Evolutionary conservation across 108 stramenopile species (phyloP).

Genomic region (Hondaea fermentalgiana): DNA sequence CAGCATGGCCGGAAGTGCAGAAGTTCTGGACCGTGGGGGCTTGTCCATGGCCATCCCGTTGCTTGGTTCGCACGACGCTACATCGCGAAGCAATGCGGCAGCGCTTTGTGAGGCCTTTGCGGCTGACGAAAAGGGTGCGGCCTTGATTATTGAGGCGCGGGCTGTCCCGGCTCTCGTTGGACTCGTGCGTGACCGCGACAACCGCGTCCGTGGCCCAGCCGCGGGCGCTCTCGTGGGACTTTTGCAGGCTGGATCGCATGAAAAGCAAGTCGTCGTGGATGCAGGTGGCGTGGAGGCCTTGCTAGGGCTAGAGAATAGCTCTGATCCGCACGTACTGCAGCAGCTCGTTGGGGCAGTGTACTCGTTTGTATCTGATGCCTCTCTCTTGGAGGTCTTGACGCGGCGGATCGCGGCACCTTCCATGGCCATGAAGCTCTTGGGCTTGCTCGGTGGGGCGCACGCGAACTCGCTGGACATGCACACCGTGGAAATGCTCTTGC

Average conservation of each 20-base stretch:
- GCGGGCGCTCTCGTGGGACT: neutral
- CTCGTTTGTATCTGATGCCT: neutral
- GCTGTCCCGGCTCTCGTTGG: neutral
- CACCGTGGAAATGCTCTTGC: slow-evolving; percentile 8
- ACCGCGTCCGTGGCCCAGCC: neutral
- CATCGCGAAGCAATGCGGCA: neutral
- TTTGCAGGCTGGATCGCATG: neutral
- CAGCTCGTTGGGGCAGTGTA: neutral
- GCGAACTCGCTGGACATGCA: neutral
- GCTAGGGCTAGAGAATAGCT: neutral
- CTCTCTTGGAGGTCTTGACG: neutral
- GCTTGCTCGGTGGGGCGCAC: neutral
- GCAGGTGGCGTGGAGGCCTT: neutral
- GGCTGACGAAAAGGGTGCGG: neutral
- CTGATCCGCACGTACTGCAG: neutral
- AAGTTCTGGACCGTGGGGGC: neutral
- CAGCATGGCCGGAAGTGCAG: neutral
- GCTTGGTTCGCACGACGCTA: neutral
- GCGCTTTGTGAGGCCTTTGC: neutral
- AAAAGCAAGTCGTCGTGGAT: neutral
- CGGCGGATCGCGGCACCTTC: neutral
- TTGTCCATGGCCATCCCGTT: neutral
- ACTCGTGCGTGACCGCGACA: neutral
- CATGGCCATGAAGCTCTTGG: slow-evolving; percentile 10
- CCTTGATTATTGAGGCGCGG: neutral